phyloP scores from a whole-genome alignment of 2,329 filamentous ascomycete genomes.

The Botrytis paeoniae region DNA sequence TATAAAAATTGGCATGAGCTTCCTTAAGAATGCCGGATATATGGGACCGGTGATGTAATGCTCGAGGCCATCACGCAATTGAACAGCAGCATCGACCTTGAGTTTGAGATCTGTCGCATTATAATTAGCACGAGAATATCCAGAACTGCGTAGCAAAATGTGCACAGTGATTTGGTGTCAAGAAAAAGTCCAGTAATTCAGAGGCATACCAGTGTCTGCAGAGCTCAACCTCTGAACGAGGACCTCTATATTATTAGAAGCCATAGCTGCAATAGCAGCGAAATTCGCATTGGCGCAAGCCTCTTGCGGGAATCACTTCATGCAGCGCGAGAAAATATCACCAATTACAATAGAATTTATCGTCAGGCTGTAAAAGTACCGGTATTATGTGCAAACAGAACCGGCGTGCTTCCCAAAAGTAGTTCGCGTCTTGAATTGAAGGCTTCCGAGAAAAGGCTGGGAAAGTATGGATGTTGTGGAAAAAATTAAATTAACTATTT shows the following conservation, averaged over 20 bases:
- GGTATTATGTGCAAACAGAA: slow-evolving; percentile 2
- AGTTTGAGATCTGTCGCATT: slow-evolving; percentile 66
- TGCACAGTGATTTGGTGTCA: neutral
- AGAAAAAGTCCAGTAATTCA: neutral
- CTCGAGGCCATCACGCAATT: slow-evolving; percentile 88
- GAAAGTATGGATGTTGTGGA: neutral
- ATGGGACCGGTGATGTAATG: slow-evolving; percentile 74
- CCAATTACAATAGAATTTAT: neutral
- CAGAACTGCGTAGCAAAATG: neutral
- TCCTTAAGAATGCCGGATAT: slow-evolving; percentile 79
- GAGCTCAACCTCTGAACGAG: slow-evolving; percentile 56
- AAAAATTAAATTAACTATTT: neutral
- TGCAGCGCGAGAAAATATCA: slow-evolving; percentile 11
- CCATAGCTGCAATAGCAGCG: slow-evolving; percentile 54
- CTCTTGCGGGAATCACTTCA: slow-evolving; percentile 17
- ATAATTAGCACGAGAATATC: slow-evolving; percentile 22
- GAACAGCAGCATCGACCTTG: slow-evolving; percentile 78
- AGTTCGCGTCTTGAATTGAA: neutral
- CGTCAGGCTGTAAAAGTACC: slow-evolving; percentile 7
- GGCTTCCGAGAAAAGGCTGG: neutral
- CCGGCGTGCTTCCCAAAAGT: neutral
- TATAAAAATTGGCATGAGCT: slow-evolving; percentile 86
- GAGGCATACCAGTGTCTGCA: slow-evolving; percentile 34
- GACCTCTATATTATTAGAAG: slow-evolving; percentile 59
- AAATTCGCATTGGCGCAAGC: slow-evolving; percentile 32